Conservation (phyloP, 2,329 filamentous ascomycete genomes). For the Neopestalotiopsis clavispora region DNA sequence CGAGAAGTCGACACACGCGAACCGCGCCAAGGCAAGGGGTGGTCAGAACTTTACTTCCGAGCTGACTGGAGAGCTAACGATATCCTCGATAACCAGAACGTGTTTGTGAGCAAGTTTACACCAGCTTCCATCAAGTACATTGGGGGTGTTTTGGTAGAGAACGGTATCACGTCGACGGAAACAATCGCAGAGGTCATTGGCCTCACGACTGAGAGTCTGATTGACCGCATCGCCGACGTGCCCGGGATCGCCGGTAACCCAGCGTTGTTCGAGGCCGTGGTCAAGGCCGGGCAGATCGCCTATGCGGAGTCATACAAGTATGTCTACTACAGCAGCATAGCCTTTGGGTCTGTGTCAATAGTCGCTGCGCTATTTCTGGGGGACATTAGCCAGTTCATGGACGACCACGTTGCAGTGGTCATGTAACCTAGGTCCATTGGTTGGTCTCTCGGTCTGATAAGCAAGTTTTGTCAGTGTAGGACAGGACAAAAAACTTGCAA, state of each 20-base stretch:
- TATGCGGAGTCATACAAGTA: conserved; percentile 64
- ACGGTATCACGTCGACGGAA: conserved; percentile 51
- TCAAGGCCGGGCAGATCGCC: conserved; percentile 59
- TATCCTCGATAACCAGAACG: conserved; percentile 48
- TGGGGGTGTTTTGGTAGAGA: conserved; percentile 52
- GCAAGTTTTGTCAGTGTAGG: too few species aligned
- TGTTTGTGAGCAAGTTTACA: conserved; percentile 53
- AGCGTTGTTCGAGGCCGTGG: conserved; percentile 54
- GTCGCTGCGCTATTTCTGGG: conserved; percentile 63
- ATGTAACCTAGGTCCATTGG: conserved; percentile 31
- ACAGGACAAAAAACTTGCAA: too few species aligned
- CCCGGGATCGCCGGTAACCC: conserved; percentile 58
- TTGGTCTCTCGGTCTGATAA: not conserved
- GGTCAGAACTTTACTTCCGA: not conserved
- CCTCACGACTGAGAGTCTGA: conserved; percentile 56
- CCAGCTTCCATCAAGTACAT: conserved; percentile 43
- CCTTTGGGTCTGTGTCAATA: conserved; percentile 62
- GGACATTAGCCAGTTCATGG: conserved; percentile 63
- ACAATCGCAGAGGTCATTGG: conserved; percentile 55
- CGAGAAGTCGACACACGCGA: not conserved
- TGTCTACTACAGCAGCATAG: conserved; percentile 67
- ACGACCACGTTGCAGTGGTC: conserved; percentile 61
- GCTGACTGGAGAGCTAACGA: not conserved
- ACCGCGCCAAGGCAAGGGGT: not conserved
- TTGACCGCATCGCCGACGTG: conserved; percentile 51